Percentiles rank a stretch among this genome's conserved stretches.
Conservation (phyloP, 768 basidiomycete species). For the Xanthoconium purpureum region DNA sequence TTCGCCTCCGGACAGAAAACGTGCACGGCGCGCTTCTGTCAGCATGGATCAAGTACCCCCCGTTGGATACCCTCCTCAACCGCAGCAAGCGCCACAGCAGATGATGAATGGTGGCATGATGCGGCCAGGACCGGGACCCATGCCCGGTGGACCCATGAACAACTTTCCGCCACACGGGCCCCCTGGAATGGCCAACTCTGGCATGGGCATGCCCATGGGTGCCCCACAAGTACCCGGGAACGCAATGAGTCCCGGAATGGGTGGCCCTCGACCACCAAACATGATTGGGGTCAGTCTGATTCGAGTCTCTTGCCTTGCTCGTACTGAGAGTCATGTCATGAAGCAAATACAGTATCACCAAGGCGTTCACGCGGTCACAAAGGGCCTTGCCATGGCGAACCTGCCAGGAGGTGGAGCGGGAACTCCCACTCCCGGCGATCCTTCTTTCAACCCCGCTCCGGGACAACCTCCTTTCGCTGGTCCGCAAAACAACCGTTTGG, state of each 20-base stretch:
- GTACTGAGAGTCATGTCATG: slow-evolving; percentile 12
- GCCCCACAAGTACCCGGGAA: slow-evolving; percentile 30
- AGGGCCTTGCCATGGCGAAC: slow-evolving; percentile 30
- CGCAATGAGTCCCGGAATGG: slow-evolving; percentile 39
- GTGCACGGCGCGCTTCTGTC: slow-evolving; percentile 48
- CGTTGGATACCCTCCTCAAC: slow-evolving; percentile 33
- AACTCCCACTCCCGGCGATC: slow-evolving; percentile 46
- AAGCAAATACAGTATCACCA: slow-evolving; percentile 37
- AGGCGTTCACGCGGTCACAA: slow-evolving; percentile 37
- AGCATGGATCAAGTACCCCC: slow-evolving; percentile 41
- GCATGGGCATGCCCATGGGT: slow-evolving; percentile 34
- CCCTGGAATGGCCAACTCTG: slow-evolving; percentile 29
- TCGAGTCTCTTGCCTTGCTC: neutral
- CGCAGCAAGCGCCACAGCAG: slow-evolving; percentile 35
- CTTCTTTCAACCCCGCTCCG: slow-evolving; percentile 37
- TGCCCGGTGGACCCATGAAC: slow-evolving; percentile 35
- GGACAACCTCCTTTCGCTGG: slow-evolving; percentile 35
- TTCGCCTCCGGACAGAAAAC: slow-evolving; percentile 58
- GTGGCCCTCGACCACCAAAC: slow-evolving; percentile 23
- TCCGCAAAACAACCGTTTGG: slow-evolving; percentile 31
- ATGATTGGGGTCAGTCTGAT: slow-evolving; percentile 31
- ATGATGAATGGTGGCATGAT: slow-evolving; percentile 42
- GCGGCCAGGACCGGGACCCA: slow-evolving; percentile 31
- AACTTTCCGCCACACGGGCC: slow-evolving; percentile 32
- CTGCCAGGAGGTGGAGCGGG: slow-evolving; percentile 35